phyloP scores from a whole-genome alignment of 345 rosid species.

The Turritis glabra region DNA sequence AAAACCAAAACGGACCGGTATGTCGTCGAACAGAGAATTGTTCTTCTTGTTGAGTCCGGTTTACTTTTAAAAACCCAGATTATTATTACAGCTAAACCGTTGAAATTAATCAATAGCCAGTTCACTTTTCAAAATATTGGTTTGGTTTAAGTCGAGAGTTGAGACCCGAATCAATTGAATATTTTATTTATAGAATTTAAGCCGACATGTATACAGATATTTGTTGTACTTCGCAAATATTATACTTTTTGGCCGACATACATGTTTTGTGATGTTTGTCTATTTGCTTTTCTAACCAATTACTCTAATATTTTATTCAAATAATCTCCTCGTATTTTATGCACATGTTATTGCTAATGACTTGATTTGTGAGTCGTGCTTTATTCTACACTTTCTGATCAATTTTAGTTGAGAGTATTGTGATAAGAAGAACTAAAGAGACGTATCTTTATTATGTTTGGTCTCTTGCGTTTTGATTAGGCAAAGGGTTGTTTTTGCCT shows the following conservation, averaged over 20 bases:
- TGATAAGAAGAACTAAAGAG: neutral
- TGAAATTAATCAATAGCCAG: neutral
- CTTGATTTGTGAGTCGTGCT: slow-evolving; percentile 10
- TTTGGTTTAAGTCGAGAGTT: neutral
- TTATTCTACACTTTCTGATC: slow-evolving; percentile 29
- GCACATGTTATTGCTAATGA: slow-evolving; percentile 14
- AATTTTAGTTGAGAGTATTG: slow-evolving; percentile 26
- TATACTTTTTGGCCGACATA: neutral
- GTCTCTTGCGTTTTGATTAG: slow-evolving; percentile 38
- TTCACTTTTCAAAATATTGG: neutral
- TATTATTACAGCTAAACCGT: neutral
- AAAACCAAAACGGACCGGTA: neutral
- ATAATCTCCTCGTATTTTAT: neutral
- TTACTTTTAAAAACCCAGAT: neutral
- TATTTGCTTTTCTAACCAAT: neutral
- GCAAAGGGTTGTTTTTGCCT: slow-evolving; percentile 25
- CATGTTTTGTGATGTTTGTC: neutral
- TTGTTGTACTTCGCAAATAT: neutral
- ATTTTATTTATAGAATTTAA: neutral
- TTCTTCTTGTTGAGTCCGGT: neutral
- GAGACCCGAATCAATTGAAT: neutral
- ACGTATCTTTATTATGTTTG: slow-evolving; percentile 14
- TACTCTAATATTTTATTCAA: neutral
- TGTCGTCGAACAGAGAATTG: neutral
- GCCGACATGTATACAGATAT: slow-evolving; percentile 16